Evolutionary conservation across 805 yeast genomes (phyloP), one percentile per base, ranked within the genome.

Genomic region (Pichia californica): DNA sequence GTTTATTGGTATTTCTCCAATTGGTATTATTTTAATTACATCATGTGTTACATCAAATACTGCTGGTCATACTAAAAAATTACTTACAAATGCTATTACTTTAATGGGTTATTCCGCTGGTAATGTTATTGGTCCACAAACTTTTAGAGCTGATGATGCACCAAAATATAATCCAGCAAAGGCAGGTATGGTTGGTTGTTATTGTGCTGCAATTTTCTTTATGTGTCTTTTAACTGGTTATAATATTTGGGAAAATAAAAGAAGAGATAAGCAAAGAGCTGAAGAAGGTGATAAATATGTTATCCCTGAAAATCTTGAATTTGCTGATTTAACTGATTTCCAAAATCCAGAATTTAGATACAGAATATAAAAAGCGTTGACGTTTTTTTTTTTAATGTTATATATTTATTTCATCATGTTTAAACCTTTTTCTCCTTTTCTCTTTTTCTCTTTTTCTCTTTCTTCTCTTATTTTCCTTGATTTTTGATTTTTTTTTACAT

Each of bases 51-150:
- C 59, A 7, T 47, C 67, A 3, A 63, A 63, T 33, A 60, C 67
- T 41, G 67, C 78, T 7, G 78, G 78, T 31, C 66, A 71, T 49
- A 73, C 81, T 7, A 76, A 75, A 56, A 67, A 66, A 47, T 42
- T 72, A 13, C 61, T 69, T 0, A 68, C 77, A 57, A 71, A 65
- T 48, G 74, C 67, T 26, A 50, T 69, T 45, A 58, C 62, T 20
- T 64, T 72, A 71, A 60, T 66, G 18, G 67, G 68, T 15, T 75
- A 70, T 42, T 65, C 72, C 42, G 57, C 74, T 33, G 64, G 75
- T 27, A 75, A 75, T 47, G 66, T 75, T 21, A 68, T 74, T 27
- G 71, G 76, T 5, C 79, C 81, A 3, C 81, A 75, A 54, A 51
- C 74, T n/a, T 76, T 77, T 74, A 64, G 67, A 51, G 58, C 55